Evolutionary conservation across 495 filamentous ascomycete species (phyloP).

Genomic region (Penicillium canariense): DNA sequence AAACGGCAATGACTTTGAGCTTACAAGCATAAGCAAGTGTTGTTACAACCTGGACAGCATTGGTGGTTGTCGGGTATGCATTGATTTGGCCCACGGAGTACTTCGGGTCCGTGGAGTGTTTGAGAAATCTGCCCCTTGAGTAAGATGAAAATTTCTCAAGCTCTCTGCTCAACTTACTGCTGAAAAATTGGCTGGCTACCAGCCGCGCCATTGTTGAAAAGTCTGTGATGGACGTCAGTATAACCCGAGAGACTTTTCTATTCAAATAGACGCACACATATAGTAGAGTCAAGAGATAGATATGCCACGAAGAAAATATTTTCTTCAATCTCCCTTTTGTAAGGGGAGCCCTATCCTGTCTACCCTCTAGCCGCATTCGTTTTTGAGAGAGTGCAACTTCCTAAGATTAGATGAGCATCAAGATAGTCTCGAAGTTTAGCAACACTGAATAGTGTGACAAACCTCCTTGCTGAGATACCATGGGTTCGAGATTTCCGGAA

Average conservation of each 20-base stretch:
- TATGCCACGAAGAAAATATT: conserved; percentile 54
- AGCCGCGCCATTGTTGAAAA: conserved; percentile 38
- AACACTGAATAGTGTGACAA: conserved; percentile 4
- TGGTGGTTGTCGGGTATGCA: conserved; percentile 45
- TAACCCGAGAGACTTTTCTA: not conserved
- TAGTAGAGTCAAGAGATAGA: conserved; percentile 44
- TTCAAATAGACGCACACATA: conserved; percentile 35
- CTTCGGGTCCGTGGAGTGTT: conserved; percentile 34
- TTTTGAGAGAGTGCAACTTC: conserved; percentile 43
- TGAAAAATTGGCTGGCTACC: conserved; percentile 39
- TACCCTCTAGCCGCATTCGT: conserved; percentile 49
- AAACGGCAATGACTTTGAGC: not conserved
- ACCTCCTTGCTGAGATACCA: conserved; percentile 48
- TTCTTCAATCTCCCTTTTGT: conserved; percentile 48
- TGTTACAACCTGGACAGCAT: conserved; percentile 47
- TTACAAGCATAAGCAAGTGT: conserved; percentile 46
- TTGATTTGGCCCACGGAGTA: conserved; percentile 44
- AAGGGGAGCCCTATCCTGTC: conserved; percentile 42
- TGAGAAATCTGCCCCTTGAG: conserved; percentile 30
- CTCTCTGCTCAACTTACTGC: conserved; percentile 24
- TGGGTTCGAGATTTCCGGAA: conserved; percentile 56
- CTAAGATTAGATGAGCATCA: conserved; percentile 17
- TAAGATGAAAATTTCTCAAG: not conserved
- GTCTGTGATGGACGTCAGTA: conserved; percentile 12
- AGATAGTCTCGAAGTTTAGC: not conserved